Percentiles rank a stretch among this genome's conserved stretches.
Evolutionary conservation across 2,329 filamentous ascomycete genomes (phyloP).

Genomic region (Neofusicoccum parvum): DNA sequence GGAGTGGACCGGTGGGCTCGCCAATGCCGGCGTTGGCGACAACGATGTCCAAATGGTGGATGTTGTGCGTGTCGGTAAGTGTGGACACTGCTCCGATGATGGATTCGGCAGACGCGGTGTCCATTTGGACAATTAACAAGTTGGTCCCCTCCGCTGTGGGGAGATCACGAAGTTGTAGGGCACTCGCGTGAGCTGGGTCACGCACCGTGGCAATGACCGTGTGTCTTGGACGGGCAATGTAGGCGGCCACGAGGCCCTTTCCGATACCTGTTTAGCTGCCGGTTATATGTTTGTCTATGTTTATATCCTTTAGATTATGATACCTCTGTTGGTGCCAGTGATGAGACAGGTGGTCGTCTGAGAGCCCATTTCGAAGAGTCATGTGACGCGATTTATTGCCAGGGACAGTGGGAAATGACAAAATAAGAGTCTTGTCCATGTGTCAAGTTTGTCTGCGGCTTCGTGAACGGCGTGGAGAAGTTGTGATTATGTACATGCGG

Average conservation of each 20-base stretch:
- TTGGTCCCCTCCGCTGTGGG: slow-evolving; percentile 24
- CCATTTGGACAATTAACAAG: not conserved
- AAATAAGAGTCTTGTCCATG: not conserved
- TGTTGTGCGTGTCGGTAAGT: slow-evolving; percentile 31
- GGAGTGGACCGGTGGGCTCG: not conserved
- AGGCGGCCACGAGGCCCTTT: slow-evolving; percentile 33
- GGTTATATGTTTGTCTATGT: too few species aligned
- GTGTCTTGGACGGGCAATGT: slow-evolving; percentile 41
- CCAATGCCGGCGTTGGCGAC: slow-evolving; percentile 43
- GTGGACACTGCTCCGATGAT: slow-evolving; percentile 19
- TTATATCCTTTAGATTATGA: not conserved
- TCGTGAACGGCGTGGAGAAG: not conserved
- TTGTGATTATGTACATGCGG: not conserved
- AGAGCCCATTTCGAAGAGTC: not conserved
- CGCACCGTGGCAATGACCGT: slow-evolving; percentile 47
- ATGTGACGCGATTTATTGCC: not conserved
- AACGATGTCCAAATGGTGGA: slow-evolving; percentile 39
- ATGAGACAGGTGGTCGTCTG: slow-evolving; percentile 30
- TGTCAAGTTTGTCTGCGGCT: not conserved
- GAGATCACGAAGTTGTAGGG: slow-evolving; percentile 30
- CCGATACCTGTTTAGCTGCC: slow-evolving; percentile 36
- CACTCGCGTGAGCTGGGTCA: slow-evolving; percentile 29
- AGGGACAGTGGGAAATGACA: not conserved
- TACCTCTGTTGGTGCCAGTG: slow-evolving; percentile 38
- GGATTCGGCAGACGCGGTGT: not conserved